These are phyloP conservation scores for Claviceps quebecensis DNA, from an alignment of 2,329 filamentous ascomycete species.

Conservation along the genomic window DNA sequence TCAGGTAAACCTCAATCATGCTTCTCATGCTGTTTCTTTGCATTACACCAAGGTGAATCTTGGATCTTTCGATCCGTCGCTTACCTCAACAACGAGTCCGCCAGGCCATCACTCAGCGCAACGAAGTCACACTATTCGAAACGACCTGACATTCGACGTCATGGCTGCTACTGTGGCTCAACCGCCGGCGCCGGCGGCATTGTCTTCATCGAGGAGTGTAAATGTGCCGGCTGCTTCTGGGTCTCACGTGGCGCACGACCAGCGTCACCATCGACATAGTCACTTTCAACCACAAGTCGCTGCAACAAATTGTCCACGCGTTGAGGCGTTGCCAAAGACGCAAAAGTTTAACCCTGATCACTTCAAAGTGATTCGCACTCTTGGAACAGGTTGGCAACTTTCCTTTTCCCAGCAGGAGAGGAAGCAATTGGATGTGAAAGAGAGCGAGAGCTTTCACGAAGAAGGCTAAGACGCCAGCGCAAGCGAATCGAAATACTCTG, in stretches of 20 bases:
- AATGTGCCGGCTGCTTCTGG: conserved; percentile 6
- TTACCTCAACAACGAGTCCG: neutral
- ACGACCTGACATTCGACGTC: neutral
- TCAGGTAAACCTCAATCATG: neutral
- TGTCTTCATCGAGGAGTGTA: conserved; percentile 7
- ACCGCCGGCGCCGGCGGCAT: conserved; percentile 13
- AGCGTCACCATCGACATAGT: neutral
- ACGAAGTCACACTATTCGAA: neutral
- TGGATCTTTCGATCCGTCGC: neutral
- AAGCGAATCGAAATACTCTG: neutral
- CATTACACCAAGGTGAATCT: neutral
- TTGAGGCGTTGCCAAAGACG: conserved; percentile 13
- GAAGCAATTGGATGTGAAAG: neutral
- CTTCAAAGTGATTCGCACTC: conserved; percentile 60
- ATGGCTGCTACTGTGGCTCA: conserved; percentile 21
- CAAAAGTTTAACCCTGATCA: conserved; percentile 30
- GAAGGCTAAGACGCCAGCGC: neutral
- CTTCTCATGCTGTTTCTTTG: neutral
- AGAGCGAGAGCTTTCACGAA: neutral
- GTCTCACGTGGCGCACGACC: conserved; percentile 3
- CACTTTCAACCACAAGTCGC: neutral
- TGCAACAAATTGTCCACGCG: neutral
- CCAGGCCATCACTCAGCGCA: neutral
- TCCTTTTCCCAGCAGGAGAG: neutral
- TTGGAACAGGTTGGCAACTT: conserved; percentile 49